phyloP scores from a whole-genome alignment of 2,329 filamentous ascomycete species.

The Aureobasidium namibiae region DNA sequence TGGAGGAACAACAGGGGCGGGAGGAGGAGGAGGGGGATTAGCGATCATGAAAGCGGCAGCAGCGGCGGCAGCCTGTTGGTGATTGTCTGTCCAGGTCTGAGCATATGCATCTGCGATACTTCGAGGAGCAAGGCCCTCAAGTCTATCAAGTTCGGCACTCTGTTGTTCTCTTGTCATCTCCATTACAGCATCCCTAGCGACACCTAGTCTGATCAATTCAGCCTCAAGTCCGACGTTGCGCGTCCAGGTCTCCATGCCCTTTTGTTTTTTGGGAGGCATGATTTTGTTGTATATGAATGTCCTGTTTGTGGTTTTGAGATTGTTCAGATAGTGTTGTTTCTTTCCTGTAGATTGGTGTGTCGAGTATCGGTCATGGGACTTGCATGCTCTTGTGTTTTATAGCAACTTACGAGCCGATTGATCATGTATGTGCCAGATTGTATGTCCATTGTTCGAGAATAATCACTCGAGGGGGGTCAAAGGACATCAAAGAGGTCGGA shows the following conservation, averaged over 20 bases:
- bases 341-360: too few species aligned
- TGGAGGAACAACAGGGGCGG: too few species aligned
- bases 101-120: neutral
- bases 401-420: neutral
- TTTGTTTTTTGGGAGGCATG: too few species aligned
- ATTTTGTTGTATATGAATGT: too few species aligned
- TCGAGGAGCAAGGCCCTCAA: neutral
- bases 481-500: neutral
- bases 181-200: neutral
- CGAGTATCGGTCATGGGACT: fast-evolving
- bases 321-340: too few species aligned
- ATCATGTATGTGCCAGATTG: neutral
- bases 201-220: neutral
- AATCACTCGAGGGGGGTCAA: too few species aligned
- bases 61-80: too few species aligned
- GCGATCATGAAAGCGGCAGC: neutral
- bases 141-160: neutral
- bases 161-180: neutral
- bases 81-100: neutral
- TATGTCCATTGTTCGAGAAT: neutral
- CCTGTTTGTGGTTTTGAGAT: too few species aligned
- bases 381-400: neutral
- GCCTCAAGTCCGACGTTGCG: neutral
- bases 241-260: too few species aligned
- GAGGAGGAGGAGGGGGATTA: neutral